These are phyloP conservation scores for Saccharomycopsis sp. DNA, from an alignment of 805 yeast species.

Conservation along the genomic window DNA sequence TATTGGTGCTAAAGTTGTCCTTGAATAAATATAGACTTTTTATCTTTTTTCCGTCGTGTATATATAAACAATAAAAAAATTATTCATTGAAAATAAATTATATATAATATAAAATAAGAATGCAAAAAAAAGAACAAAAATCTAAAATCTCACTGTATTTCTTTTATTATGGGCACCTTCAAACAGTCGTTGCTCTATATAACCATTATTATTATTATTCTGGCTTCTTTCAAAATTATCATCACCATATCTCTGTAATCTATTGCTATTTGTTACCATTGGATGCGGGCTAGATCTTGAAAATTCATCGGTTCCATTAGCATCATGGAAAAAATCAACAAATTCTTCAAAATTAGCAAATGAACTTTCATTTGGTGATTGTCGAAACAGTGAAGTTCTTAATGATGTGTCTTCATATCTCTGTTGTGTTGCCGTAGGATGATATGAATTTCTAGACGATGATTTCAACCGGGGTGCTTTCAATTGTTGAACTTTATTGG, in stretches of 20 bases:
- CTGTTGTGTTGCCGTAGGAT: too few relatives aligned
- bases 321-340: slow-evolving; percentile 12
- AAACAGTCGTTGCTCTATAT: not conserved
- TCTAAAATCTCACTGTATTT: not conserved
- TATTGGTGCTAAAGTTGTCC: slow-evolving; percentile 85
- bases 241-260: too few relatives aligned
- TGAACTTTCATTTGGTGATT: not conserved
- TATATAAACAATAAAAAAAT: not conserved
- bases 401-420: too few relatives aligned
- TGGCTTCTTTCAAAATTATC: too few relatives aligned
- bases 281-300: too few relatives aligned
- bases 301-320: too few relatives aligned
- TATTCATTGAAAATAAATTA: not conserved
- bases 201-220: too few relatives aligned
- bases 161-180: not conserved
- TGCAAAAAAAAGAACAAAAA: not conserved
- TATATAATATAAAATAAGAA: not conserved
- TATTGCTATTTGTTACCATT: too few relatives aligned
- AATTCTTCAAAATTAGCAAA: slow-evolving; percentile 4
- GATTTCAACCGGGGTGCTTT: slow-evolving; percentile 11
- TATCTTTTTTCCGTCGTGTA: slow-evolving; percentile 1
- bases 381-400: not conserved
- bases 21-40: slow-evolving; percentile 51
- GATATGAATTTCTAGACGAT: not conserved
- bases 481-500: slow-evolving; percentile 7